Base-by-base conservation (phyloP, 768 basidiomycete species). In the Psilocybe tampanensis region DNA sequence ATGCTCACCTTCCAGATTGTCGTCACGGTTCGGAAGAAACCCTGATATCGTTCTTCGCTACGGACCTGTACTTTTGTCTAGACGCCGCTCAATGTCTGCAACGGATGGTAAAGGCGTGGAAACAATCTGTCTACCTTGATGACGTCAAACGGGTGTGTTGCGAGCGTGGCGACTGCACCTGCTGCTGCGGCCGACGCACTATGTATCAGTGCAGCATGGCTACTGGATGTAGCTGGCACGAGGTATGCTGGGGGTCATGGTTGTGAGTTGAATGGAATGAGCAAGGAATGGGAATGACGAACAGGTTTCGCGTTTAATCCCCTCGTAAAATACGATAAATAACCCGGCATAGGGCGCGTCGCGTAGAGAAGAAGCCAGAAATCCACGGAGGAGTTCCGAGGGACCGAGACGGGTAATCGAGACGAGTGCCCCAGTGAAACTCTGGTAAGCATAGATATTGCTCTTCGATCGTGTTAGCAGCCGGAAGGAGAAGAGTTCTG, bases 321-420 rank as follows among this genome's bases (percentile, higher is more conserved):
- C 84, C 71, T 98, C 95, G 66, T 98, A 98, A 57, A 89, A 84
- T 2, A 94, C 83, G 33, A 96, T 78, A 64, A 95, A 98, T 6
- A 97, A 71, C 2, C 95, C 95, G 1, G 95, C 94, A 64, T 95
- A 94, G 0, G 95, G 95, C 12, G 94, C 95, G 70, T 98, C 95
- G 45, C 95, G 84, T n/a, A 95, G 77, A 1, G 94, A 90, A 1
- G 94, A 93, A 1, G 94, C 92, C 21, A 89, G 64, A 66, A 94
- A 89, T 0, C 95, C 95, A 45, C 92, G 88, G 66, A 95, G 84
- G 24, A 95, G 76, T 60, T 93, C 94, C 21, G 85, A 82, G 3
- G 91, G 85, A 2, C 95, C 94, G 66, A 80, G 79, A n/a, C 84
- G 86, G 2, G 77, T 70, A 34, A 93, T 80, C 8, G 85, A 80